Base-by-base conservation (phyloP, 2,329 filamentous ascomycete species). In the Dactylella cylindrospora region DNA sequence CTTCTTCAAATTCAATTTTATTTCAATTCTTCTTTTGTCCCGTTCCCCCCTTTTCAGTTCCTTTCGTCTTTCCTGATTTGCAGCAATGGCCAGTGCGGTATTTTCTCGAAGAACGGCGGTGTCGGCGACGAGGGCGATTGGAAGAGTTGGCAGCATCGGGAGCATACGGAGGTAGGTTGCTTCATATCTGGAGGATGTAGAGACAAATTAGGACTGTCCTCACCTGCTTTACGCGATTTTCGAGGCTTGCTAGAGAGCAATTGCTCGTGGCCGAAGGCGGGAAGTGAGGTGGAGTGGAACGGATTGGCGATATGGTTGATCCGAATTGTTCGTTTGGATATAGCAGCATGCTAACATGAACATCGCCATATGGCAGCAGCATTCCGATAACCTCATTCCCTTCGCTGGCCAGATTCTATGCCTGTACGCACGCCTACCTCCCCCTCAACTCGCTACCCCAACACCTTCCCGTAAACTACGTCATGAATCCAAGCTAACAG, bases 321-420 rank as follows among this genome's bases (percentile, higher is more conserved):
- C n/a, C n/a, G n/a, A n/a, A n/a, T n/a, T n/a, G n/a, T n/a, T n/a
- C n/a, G n/a, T n/a, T n/a, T n/a, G n/a, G n/a, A n/a, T n/a, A n/a
- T n/a, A n/a, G n/a, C n/a, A n/a, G n/a, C 7, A 52, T 39, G 55
- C 55, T 61, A 49, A 61, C 55, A 43, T 12, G 44, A 26, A 6
- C 3, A 8, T 25, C 20, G 3, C 29, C n/a, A n/a, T 15, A 22
- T 29, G 3, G 49, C 19, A 61, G 40, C 44, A 44, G 31, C 55
- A 31, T 53, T 20, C 35, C 47, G 10, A 40, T 29, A 38, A 46
- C 40, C 36, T 25, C 29, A 15, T 61, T 53, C 35, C 55, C 55
- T 29, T 53, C 43, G 7, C 49, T 61, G 41, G 44, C 47, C 22
- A 53, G 55, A 61, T 61, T 53, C 41, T 61, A 61, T 61, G 55